Evolutionary conservation across 1,139 yeast species (phyloP).

Genomic region (Pichia sp.): DNA sequence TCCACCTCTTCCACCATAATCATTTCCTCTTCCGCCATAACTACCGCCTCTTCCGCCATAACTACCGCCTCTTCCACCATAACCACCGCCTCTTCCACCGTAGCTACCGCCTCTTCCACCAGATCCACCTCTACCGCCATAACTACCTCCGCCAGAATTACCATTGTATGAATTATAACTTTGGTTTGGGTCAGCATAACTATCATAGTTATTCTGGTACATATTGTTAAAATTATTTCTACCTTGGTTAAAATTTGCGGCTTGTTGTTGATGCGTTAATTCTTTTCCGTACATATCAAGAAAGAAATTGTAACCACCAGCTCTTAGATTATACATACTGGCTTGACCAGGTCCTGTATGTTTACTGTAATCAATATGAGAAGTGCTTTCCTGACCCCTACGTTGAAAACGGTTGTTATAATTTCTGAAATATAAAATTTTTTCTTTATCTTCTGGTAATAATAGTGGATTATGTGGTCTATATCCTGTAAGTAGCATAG

Average conservation of each 20-base stretch:
- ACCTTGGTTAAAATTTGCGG: constrained; percentile 13
- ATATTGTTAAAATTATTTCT: constrained; percentile 12
- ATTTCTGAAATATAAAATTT: constrained; percentile 32
- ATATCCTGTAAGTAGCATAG: constrained; percentile 80
- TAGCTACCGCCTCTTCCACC: constrained; percentile 5
- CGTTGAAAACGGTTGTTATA: constrained; percentile 23
- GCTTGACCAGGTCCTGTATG: constrained; percentile 32
- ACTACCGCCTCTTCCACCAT: constrained; percentile 10
- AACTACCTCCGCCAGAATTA: constrained; percentile 16
- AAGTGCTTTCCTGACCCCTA: constrained; percentile 27
- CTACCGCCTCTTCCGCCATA: constrained; percentile 4
- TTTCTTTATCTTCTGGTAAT: constrained; percentile 62
- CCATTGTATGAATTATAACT: constrained; percentile 14
- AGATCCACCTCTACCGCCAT: constrained; percentile 17
- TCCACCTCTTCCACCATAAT: constrained; percentile 3
- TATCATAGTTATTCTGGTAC: constrained; percentile 20
- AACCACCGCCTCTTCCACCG: constrained; percentile 2
- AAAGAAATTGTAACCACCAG: constrained; percentile 39
- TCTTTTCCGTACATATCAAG: constrained; percentile 26
- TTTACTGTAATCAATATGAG: constrained; percentile 32
- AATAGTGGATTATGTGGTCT: constrained; percentile 57
- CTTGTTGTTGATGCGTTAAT: constrained; percentile 17
- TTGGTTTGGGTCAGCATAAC: constrained; percentile 16
- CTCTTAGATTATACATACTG: constrained; percentile 33
- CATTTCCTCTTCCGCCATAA: constrained; percentile 8